A percentile compares a stretch with the other conserved stretches of the same genome.
Conservation (phyloP, 441 rosid genomes). For the Syzygium syzygioides region DNA sequence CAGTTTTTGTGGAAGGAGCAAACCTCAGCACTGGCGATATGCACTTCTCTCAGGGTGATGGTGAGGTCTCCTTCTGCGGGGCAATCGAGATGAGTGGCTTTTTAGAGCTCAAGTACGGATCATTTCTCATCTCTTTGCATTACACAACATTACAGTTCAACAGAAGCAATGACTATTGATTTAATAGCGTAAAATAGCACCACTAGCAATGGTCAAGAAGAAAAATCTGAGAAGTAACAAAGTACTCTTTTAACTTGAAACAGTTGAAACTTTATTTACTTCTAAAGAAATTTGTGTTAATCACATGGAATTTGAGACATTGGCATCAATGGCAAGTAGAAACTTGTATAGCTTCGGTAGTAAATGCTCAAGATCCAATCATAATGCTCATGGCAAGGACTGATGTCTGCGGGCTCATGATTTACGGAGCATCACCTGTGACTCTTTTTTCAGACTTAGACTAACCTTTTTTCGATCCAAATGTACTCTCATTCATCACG, state of each 20-base stretch:
- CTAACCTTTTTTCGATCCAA: background rate
- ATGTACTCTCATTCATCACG: background rate
- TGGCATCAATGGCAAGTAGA: background rate
- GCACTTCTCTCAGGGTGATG: conserved; percentile 98
- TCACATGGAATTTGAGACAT: background rate
- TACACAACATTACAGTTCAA: background rate
- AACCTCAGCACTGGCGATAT: conserved; percentile 91
- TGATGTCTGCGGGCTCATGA: background rate
- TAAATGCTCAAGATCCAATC: background rate
- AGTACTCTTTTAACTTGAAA: background rate
- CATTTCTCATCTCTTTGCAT: background rate
- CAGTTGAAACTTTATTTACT: background rate
- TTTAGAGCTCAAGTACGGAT: conserved; percentile 71
- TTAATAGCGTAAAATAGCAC: background rate
- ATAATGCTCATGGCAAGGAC: background rate
- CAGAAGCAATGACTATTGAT: background rate
- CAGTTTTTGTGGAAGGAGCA: conserved; percentile 88
- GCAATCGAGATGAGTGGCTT: conserved; percentile 99
- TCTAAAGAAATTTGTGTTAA: background rate
- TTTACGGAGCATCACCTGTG: background rate
- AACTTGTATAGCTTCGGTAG: background rate
- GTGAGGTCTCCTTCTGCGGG: conserved; percentile 89
- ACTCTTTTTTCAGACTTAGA: background rate
- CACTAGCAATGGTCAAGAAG: background rate
- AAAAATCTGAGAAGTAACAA: background rate